Conservation (phyloP, 192 early-diverging fungal genomes). For the Coemansia biformis region DNA sequence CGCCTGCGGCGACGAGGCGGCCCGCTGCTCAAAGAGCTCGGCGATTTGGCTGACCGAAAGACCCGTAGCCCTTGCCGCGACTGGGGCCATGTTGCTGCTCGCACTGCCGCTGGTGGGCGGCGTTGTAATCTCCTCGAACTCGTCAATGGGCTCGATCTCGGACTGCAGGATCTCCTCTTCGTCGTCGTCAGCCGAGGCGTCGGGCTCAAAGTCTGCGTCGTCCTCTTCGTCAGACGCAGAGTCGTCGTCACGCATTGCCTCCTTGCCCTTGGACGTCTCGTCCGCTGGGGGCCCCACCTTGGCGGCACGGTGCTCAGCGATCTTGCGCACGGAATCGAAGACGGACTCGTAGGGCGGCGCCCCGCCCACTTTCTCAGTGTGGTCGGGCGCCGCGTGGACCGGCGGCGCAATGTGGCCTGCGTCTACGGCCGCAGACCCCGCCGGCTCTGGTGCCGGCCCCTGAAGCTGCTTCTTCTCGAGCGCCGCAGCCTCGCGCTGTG, state of each 20-base stretch:
- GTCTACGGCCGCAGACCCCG: no score
- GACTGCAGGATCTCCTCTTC: conserved; percentile 32
- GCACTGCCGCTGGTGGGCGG: background rate
- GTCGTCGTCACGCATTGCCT: conserved; percentile 2
- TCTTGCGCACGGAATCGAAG: conserved; percentile 30
- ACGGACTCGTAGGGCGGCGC: conserved; percentile 33
- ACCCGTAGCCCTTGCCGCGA: background rate
- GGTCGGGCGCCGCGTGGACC: background rate
- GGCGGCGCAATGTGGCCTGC: no score
- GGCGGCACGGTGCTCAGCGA: conserved; percentile 19
- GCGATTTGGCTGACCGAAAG: background rate
- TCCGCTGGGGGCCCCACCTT: background rate
- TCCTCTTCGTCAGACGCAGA: conserved; percentile 26
- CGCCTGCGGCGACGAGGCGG: background rate
- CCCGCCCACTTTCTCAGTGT: background rate
- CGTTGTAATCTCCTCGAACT: conserved; percentile 30
- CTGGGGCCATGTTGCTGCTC: background rate
- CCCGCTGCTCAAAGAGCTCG: no score
- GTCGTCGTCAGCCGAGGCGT: conserved; percentile 18
- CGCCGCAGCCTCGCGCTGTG: conserved; percentile 8
- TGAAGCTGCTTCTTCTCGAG: conserved; percentile 8
- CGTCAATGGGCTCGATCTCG: conserved; percentile 40
- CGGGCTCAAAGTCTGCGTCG: conserved; percentile 30
- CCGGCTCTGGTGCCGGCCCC: background rate
- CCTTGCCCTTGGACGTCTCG: conserved; percentile 12